phyloP scores from a whole-genome alignment of 139 green algal species.

The Asterochloris sp. region DNA sequence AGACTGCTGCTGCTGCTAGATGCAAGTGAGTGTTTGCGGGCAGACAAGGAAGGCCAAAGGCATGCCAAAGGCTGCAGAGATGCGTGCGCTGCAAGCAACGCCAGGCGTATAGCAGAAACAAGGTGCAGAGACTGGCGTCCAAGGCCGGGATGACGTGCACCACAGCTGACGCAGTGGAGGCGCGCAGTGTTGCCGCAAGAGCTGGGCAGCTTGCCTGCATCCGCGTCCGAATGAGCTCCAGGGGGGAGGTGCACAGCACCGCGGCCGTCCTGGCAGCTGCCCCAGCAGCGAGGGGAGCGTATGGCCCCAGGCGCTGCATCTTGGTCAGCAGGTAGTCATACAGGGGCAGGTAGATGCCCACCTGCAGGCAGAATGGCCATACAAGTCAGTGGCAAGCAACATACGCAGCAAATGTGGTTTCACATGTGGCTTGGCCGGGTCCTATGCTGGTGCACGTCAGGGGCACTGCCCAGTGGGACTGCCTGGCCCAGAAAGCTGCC shows the following conservation, averaged over 20 bases:
- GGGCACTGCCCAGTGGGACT: no score
- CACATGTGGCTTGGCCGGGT: no score
- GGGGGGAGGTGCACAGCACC: slow-evolving; percentile 69
- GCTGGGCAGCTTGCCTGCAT: slow-evolving; percentile 51
- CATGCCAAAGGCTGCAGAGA: no score
- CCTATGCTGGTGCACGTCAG: no score
- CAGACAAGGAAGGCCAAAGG: no score
- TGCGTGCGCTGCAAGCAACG: not conserved
- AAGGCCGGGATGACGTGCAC: no score
- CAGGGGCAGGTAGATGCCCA: slow-evolving; percentile 91
- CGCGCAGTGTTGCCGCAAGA: no score
- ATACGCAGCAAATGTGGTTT: no score
- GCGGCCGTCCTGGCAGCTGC: slow-evolving; percentile 56
- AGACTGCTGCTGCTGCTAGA: not conserved
- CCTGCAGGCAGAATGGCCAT: slow-evolving; percentile 38
- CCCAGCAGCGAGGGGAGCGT: slow-evolving; percentile 68
- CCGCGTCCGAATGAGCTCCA: slow-evolving; percentile 81
- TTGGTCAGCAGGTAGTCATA: slow-evolving; percentile 70
- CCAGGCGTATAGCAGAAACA: not conserved
- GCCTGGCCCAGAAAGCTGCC: no score
- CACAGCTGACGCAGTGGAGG: no score
- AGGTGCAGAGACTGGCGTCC: no score
- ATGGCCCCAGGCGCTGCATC: slow-evolving; percentile 4
- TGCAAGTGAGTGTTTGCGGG: not conserved
- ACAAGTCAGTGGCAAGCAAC: slow-evolving; percentile 1